Evolutionary conservation across 176 grass and related monocot species (phyloP), one percentile per base, ranked within the genome.

Genomic region (Ensete glaucum): DNA sequence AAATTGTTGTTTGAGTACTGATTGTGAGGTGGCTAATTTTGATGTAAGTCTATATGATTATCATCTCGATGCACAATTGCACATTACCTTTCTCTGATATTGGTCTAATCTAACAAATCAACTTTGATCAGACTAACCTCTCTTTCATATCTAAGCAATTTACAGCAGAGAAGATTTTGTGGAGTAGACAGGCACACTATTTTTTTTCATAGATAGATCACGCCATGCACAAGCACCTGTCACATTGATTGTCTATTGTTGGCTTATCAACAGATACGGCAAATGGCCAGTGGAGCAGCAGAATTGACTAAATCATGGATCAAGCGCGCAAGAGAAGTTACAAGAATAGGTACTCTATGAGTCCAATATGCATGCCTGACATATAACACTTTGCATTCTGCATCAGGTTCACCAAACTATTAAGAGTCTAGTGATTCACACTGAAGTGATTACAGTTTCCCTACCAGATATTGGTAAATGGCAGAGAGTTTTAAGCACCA

Each of bases 261-360:
- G 81, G 77, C 82, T 77, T 52, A 12, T 65, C 49, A 50, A 69
- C 80, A 99, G 95, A 81, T 99, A 77, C 80, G 83, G 1, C 82
- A 99, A 88, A 76, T 76, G 76, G 79, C 83, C 48, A 82, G 69
- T 91, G 81, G 22, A 72, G 95, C 95, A 75, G 87, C 86, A 84
- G 91, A 94, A 81, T 52, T 89, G 76, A 86, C 95, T 51, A 94
- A 77, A 67, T 54, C 69, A 62, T 91, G 86, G 67, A 85, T 99
- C 74, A 89, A 80, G 64, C 86, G 19, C 79, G 86, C 90, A 62
- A 85, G 88, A 87, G 91, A 99, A 85, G 64, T 75, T 17, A 27
- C 70, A 58, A 87, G 80, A 75, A 64, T 76, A 62, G 90, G 95
- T 99, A 91, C 72, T 29, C 50, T 16, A 78, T 69, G 1, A 75